phyloP scores from a whole-genome alignment of 2,329 filamentous ascomycete species.

The Colletotrichum australisinense region DNA sequence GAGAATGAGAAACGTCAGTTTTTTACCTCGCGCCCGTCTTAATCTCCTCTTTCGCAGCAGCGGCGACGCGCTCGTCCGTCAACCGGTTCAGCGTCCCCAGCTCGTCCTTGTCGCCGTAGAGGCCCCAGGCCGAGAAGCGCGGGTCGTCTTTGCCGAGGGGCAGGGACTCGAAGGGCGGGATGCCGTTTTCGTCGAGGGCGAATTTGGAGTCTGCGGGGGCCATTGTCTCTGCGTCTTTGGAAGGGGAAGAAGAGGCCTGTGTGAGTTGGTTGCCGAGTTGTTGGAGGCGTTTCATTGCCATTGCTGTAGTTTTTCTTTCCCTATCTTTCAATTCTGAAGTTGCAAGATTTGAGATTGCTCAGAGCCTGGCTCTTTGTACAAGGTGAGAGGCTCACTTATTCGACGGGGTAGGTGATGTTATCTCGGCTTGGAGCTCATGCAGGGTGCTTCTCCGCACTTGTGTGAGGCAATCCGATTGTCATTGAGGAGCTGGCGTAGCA shows the following conservation, averaged over 20 bases:
- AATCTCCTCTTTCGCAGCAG: constrained; percentile 63
- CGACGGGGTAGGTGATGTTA: no score
- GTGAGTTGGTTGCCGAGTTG: constrained; percentile 4
- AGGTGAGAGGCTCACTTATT: no score
- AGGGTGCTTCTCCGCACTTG: background rate
- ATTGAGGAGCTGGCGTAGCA: background rate
- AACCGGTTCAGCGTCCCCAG: constrained; percentile 72
- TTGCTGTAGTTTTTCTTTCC: background rate
- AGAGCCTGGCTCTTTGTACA: background rate
- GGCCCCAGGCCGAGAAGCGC: constrained; percentile 55
- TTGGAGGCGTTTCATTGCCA: constrained; percentile 14
- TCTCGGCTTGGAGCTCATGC: background rate
- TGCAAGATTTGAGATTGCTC: background rate
- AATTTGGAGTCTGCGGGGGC: background rate
- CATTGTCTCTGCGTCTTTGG: background rate
- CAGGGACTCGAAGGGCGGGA: constrained; percentile 60
- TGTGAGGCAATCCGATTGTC: background rate
- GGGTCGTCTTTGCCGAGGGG: constrained; percentile 60
- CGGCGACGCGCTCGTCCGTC: constrained; percentile 63
- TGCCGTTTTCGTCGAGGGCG: constrained; percentile 50
- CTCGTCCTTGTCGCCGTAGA: constrained; percentile 67
- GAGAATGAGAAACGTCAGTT: background rate
- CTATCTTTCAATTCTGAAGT: background rate
- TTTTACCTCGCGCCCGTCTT: constrained; percentile 61
- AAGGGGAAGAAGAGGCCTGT: background rate